phyloP scores from a whole-genome alignment of 164 flowering plant species.

The Echeveria elegans region DNA sequence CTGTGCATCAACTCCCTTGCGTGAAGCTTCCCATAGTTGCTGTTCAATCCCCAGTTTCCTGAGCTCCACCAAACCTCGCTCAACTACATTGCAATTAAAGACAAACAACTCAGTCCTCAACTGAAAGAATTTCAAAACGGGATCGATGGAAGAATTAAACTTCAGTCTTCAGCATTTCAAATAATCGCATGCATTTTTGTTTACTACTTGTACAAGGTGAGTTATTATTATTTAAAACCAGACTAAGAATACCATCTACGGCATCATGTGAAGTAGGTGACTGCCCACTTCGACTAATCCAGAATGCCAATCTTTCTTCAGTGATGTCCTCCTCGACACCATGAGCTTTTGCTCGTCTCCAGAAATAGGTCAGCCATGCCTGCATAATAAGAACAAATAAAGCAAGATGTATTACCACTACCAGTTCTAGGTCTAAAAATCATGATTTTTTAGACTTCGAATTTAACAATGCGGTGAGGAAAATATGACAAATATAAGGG shows the following conservation, averaged over 20 bases:
- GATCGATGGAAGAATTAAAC: too few species aligned
- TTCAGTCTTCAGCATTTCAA: too few species aligned
- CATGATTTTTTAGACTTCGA: background rate
- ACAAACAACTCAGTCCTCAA: background rate
- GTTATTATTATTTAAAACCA: too few species aligned
- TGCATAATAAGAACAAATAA: constrained; percentile 13
- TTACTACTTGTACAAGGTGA: background rate
- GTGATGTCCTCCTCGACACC: constrained; percentile 84
- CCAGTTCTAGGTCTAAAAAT: too few species aligned
- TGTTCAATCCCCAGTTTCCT: constrained; percentile 84
- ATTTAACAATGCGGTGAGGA: background rate
- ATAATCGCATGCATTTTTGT: too few species aligned
- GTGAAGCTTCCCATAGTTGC: constrained; percentile 97
- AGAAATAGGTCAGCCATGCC: constrained; percentile 93
- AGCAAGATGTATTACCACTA: too few species aligned
- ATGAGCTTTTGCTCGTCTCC: constrained; percentile 88
- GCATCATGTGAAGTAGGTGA: constrained; percentile 83
- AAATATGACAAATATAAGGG: background rate
- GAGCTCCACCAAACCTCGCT: constrained; percentile 70
- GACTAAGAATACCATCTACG: constrained; percentile 57
- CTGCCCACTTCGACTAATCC: constrained; percentile 73
- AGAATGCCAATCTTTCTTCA: constrained; percentile 72
- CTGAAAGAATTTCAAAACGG: background rate
- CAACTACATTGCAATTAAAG: constrained; percentile 33
- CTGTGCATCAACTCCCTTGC: constrained; percentile 47